phyloP scores from a whole-genome alignment of 1,284 basidiomycete species.

The Mycena citricolor region DNA sequence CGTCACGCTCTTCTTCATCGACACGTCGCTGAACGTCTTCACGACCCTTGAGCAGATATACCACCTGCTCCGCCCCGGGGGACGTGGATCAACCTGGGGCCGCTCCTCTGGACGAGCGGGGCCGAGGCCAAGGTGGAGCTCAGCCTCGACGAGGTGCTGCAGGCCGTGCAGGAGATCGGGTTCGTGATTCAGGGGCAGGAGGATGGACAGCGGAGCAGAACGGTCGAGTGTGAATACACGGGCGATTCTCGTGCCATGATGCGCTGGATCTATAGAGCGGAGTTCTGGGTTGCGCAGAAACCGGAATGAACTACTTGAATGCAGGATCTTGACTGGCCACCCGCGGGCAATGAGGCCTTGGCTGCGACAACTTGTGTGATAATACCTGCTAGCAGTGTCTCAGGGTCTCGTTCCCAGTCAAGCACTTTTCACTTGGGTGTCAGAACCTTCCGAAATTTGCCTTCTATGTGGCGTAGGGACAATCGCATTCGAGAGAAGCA shows the following conservation, averaged over 20 bases:
- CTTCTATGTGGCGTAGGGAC: too few species aligned
- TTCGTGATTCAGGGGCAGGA: slow-evolving; percentile 40
- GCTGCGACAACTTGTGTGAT: too few species aligned
- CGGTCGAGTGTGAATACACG: slow-evolving; percentile 64
- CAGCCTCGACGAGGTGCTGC: slow-evolving; percentile 59
- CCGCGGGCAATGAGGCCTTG: too few species aligned
- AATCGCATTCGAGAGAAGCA: too few species aligned
- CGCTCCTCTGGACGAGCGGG: slow-evolving; percentile 60
- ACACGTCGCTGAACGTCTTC: slow-evolving; percentile 61
- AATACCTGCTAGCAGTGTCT: too few species aligned
- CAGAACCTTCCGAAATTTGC: too few species aligned
- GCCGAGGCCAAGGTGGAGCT: slow-evolving; percentile 56
- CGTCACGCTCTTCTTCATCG: slow-evolving; percentile 70
- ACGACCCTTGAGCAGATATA: slow-evolving; percentile 54
- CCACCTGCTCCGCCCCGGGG: slow-evolving; percentile 55
- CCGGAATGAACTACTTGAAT: slow-evolving; percentile 25
- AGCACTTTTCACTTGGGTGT: too few species aligned
- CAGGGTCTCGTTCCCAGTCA: too few species aligned
- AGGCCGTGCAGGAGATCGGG: slow-evolving; percentile 48
- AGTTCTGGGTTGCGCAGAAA: slow-evolving; percentile 64
- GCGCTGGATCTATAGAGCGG: slow-evolving; percentile 62
- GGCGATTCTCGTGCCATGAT: slow-evolving; percentile 62
- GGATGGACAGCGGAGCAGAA: slow-evolving; percentile 35
- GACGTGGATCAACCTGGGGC: slow-evolving; percentile 68
- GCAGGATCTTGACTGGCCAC: too few species aligned